Conservation (phyloP, 2,329 filamentous ascomycete genomes). For the Phyllosticta citrichinensis region DNA sequence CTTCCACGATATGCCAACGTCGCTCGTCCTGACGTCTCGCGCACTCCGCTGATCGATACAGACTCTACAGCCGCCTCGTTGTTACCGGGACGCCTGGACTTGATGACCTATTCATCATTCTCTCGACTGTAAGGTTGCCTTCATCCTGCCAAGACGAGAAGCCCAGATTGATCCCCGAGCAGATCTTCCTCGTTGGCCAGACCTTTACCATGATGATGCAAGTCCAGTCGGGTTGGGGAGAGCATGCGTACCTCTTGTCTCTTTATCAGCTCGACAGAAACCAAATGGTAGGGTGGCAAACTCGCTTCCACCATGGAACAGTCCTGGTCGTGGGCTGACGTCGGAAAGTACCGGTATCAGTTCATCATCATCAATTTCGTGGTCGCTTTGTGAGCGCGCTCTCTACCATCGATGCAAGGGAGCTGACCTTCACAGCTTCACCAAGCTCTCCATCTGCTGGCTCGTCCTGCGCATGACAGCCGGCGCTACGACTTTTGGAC, state of each 20-base stretch:
- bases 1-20: too few species aligned
- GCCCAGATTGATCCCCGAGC: not conserved
- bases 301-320: rapidly evolving
- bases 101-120: not conserved
- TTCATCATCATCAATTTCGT: not conserved
- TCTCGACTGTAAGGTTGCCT: not conserved
- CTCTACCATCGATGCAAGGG: not conserved
- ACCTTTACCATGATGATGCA: not conserved
- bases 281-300: not conserved
- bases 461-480: not conserved
- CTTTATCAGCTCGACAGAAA: not conserved
- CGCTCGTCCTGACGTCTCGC: not conserved
- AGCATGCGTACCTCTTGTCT: not conserved
- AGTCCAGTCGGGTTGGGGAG: conserved; percentile 1
- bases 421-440: not conserved
- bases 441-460: conserved; percentile 1
- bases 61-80: not conserved
- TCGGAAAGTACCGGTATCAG: not conserved
- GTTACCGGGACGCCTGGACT: not conserved
- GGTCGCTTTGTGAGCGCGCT: not conserved
- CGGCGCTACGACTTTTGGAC: conserved; percentile 4
- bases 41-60: not conserved
- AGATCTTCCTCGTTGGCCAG: not conserved
- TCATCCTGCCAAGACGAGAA: not conserved
- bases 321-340: not conserved